These are phyloP conservation scores for Pilasporangium apinafurcum DNA, from an alignment of 352 stramenopile species.

Conservation along the genomic window DNA sequence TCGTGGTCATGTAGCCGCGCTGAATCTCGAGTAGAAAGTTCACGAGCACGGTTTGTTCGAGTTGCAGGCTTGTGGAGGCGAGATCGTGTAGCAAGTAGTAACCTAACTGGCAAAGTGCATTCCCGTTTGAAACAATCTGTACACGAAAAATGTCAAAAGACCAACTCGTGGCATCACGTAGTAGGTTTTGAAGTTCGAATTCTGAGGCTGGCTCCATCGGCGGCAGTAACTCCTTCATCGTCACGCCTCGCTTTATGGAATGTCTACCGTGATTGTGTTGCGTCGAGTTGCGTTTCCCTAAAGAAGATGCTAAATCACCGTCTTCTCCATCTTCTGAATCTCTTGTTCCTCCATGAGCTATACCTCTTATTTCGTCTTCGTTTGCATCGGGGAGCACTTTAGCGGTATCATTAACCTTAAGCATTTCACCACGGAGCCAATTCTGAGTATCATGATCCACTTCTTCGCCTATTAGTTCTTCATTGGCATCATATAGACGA, in stretches of 20 bases:
- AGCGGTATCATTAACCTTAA: constrained; percentile 56
- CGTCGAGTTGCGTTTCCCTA: background rate
- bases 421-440: constrained; percentile 75
- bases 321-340: constrained; percentile 3
- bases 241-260: constrained; percentile 26
- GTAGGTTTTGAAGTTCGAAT: constrained; percentile 64
- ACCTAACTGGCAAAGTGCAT: constrained; percentile 69
- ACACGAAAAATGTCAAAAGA: constrained; percentile 78
- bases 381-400: constrained; percentile 50
- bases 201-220: constrained; percentile 48
- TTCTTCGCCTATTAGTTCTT: constrained; percentile 55
- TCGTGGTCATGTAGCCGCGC: constrained; percentile 68
- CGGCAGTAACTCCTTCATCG: constrained; percentile 62
- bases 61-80: constrained; percentile 46
- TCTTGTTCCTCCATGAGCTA: background rate
- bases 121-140: constrained; percentile 54
- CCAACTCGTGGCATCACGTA: constrained; percentile 50
- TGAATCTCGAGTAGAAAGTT: constrained; percentile 82
- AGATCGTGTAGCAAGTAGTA: constrained; percentile 71
- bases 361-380: constrained; percentile 11
- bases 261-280: constrained; percentile 4
- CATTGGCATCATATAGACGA: constrained; percentile 73
- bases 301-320: background rate
- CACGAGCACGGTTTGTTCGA: constrained; percentile 56
- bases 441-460: constrained; percentile 82